These are phyloP conservation scores for Phylloporus rhodoxanthus DNA, from an alignment of 768 basidiomycete species.

Conservation along the genomic window DNA sequence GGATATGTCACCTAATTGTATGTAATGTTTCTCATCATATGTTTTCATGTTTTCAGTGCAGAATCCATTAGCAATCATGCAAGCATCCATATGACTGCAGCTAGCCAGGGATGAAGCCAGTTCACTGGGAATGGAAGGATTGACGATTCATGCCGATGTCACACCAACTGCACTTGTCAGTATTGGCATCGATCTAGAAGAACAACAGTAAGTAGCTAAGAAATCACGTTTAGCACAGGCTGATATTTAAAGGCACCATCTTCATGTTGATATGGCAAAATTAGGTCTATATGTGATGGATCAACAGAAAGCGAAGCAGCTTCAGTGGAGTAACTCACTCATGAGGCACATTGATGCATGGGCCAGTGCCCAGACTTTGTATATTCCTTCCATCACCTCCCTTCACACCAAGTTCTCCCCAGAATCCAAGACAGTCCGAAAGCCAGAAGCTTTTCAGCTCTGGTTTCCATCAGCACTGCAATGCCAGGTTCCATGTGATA, in stretches of 20 bases:
- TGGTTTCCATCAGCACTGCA: too few species aligned
- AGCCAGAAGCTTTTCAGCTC: too few species aligned
- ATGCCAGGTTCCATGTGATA: too few species aligned
- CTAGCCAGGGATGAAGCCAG: slow-evolving; percentile 11
- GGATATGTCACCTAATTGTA: not conserved
- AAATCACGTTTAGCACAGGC: not conserved
- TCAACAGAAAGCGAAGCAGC: not conserved
- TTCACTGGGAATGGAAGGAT: not conserved
- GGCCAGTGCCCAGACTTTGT: not conserved
- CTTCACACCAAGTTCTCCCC: too few species aligned
- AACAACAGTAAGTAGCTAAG: slow-evolving; percentile 14
- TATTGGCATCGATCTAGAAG: slow-evolving; percentile 16
- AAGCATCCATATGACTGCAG: slow-evolving; percentile 9
- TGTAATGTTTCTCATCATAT: not conserved
- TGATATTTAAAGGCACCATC: not conserved
- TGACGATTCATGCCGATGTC: slow-evolving; percentile 5
- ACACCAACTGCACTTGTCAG: slow-evolving; percentile 10
- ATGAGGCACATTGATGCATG: not conserved
- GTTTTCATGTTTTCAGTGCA: too few species aligned
- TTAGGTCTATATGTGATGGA: not conserved
- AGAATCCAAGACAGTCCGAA: too few species aligned
- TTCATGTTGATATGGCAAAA: not conserved
- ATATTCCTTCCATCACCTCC: not conserved
- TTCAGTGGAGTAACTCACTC: not conserved
- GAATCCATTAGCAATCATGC: not conserved